Conservation (phyloP, 2,329 filamentous ascomycete species). For the Monosporascus ibericus region DNA sequence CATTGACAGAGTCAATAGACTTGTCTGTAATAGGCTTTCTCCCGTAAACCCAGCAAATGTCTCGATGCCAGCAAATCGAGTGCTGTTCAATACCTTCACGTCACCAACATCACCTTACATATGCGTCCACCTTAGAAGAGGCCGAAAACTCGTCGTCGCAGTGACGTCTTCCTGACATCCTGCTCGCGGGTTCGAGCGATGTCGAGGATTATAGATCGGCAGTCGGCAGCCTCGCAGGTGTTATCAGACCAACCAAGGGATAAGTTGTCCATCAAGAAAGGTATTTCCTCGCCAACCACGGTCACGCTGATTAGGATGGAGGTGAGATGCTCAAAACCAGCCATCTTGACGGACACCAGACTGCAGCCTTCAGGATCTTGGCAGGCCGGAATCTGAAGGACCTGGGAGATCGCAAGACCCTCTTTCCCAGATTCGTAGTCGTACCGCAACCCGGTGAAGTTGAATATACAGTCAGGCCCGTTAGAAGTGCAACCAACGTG, state of each 20-base stretch:
- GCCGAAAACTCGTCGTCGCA: constrained; percentile 10
- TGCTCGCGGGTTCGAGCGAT: constrained; percentile 14
- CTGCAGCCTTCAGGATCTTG: constrained; percentile 11
- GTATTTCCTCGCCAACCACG: constrained; percentile 27
- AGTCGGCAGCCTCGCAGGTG: constrained; percentile 30
- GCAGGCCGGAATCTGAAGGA: constrained; percentile 18
- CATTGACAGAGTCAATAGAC: constrained; percentile 13
- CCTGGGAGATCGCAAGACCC: constrained; percentile 11
- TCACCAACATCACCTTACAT: constrained; percentile 5
- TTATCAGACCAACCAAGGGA: constrained; percentile 37
- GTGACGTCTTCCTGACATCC: constrained; percentile 12
- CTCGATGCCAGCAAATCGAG: constrained; percentile 13
- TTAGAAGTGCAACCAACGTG: constrained; percentile 23
- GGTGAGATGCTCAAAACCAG: constrained; percentile 18
- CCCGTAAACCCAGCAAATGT: constrained; percentile 19
- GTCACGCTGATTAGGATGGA: constrained; percentile 34
- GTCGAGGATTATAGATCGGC: constrained; percentile 29
- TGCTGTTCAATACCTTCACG: constrained; percentile 2
- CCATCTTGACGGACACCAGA: constrained; percentile 14
- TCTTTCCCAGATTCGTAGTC: constrained; percentile 10
- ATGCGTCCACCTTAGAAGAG: constrained; percentile 11
- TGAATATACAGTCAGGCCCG: constrained; percentile 19
- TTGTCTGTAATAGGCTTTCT: constrained; percentile 5
- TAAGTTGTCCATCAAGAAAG: constrained; percentile 43
- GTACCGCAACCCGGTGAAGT: constrained; percentile 20